Evolutionary conservation across 1,139 yeast genomes (phyloP).

Genomic region (Protomyces arabidopsidicola): DNA sequence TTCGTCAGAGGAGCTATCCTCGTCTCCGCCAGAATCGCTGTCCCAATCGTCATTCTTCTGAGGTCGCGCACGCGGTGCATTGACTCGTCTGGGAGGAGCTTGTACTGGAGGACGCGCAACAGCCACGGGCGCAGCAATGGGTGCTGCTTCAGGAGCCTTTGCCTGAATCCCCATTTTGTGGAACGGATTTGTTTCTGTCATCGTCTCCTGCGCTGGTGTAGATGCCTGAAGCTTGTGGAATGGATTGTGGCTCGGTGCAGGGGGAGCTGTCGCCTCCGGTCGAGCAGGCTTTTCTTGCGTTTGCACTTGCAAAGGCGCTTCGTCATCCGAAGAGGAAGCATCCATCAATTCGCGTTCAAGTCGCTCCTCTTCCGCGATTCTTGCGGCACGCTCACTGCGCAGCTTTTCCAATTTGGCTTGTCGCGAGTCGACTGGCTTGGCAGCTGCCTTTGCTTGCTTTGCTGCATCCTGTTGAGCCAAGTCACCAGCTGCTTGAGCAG

Average conservation of each 20-base stretch:
- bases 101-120: slow-evolving; percentile 11
- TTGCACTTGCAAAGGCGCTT: background rate
- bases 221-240: background rate
- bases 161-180: slow-evolving; percentile 6
- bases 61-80: slow-evolving; percentile 16
- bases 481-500: slow-evolving; percentile 41
- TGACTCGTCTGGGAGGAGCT: background rate
- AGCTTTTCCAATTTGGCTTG: slow-evolving; percentile 59
- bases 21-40: slow-evolving; percentile 4
- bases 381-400: slow-evolving; percentile 60
- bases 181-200: slow-evolving; percentile 21
- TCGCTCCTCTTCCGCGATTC: slow-evolving; percentile 42
- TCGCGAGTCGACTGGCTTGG: slow-evolving; percentile 45
- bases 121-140: slow-evolving; percentile 29
- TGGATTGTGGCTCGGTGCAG: slow-evolving; percentile 1
- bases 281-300: background rate
- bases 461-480: slow-evolving; percentile 41
- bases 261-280: slow-evolving; percentile 10
- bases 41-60: slow-evolving; percentile 19
- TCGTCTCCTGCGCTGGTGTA: background rate
- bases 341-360: slow-evolving; percentile 42
- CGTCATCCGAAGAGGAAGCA: slow-evolving; percentile 39
- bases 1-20: slow-evolving; percentile 20
- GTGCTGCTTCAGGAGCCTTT: slow-evolving; percentile 31
- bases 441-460: slow-evolving; percentile 32